Evolutionary conservation across 176 grass and related monocot species (phyloP).

Genomic region (Typha latifolia): DNA sequence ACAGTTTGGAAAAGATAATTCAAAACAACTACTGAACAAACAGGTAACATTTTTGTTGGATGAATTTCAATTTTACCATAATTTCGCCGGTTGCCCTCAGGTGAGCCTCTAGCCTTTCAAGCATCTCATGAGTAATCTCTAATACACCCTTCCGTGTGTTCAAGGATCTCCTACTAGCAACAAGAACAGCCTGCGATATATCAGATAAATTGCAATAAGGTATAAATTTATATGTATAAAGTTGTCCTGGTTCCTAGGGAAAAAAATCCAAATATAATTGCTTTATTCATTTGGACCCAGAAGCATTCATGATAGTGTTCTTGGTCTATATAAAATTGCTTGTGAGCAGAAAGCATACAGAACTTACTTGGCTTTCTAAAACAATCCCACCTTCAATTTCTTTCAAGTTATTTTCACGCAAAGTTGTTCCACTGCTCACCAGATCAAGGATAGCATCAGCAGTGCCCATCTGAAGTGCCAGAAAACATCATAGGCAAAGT

Average conservation of each 20-base stretch:
- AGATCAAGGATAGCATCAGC: slow-evolving; percentile 96
- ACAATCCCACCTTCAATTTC: slow-evolving; percentile 83
- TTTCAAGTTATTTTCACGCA: slow-evolving; percentile 95
- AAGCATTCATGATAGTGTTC: too few species aligned
- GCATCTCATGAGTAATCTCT: slow-evolving; percentile 84
- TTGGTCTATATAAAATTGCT: too few species aligned
- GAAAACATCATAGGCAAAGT: not conserved
- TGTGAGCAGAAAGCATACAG: too few species aligned
- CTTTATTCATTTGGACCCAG: too few species aligned
- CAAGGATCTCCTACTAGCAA: slow-evolving; percentile 74
- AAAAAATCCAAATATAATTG: too few species aligned
- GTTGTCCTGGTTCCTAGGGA: too few species aligned
- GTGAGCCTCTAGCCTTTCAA: slow-evolving; percentile 96
- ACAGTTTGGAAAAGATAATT: slow-evolving; percentile 13
- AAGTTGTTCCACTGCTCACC: slow-evolving; percentile 87
- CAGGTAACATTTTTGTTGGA: slow-evolving; percentile 9
- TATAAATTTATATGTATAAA: too few species aligned
- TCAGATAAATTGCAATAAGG: not conserved
- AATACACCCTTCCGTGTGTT: slow-evolving; percentile 58
- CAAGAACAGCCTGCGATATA: slow-evolving; percentile 60
- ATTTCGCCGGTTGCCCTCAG: slow-evolving; percentile 56
- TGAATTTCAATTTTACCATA: slow-evolving; percentile 39
- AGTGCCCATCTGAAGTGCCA: slow-evolving; percentile 71
- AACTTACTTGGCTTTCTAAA: slow-evolving; percentile 80
- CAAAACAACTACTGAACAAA: slow-evolving; percentile 7